These are phyloP conservation scores for Gonapodya prolifera DNA, from an alignment of 192 early-diverging fungal genomes.

Conservation along the genomic window DNA sequence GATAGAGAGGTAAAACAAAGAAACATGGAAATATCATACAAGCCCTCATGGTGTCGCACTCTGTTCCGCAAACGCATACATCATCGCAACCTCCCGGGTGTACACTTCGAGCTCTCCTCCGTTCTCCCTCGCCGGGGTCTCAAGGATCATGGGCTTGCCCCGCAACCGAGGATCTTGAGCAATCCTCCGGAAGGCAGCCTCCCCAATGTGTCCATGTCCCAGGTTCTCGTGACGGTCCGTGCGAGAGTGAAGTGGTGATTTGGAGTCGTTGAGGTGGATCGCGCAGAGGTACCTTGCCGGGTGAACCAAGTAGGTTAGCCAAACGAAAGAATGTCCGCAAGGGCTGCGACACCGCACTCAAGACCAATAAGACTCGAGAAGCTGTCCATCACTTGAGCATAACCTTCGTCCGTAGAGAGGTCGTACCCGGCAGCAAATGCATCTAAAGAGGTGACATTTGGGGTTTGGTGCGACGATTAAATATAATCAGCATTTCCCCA, in stretches of 20 bases:
- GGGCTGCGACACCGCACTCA: too few relatives aligned
- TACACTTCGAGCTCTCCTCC: conserved; percentile 12
- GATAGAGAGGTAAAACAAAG: too few relatives aligned
- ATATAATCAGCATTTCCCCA: too few relatives aligned
- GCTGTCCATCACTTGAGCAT: conserved; percentile 23
- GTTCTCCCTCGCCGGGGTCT: conserved; percentile 29
- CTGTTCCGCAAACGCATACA: conserved; percentile 24
- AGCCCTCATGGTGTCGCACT: too few relatives aligned
- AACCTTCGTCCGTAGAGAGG: conserved; percentile 27
- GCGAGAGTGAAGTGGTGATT: conserved; percentile 17
- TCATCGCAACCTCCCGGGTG: conserved; percentile 14
- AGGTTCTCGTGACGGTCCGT: conserved; percentile 40
- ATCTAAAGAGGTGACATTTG: too few relatives aligned
- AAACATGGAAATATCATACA: too few relatives aligned
- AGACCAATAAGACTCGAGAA: conserved; percentile 30
- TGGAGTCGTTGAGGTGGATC: conserved; percentile 44
- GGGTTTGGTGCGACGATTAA: too few relatives aligned
- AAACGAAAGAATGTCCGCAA: too few relatives aligned
- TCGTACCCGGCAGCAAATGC: conserved; percentile 30
- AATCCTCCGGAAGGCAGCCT: conserved; percentile 32
- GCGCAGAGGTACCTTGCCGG: conserved; percentile 32
- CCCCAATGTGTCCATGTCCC: conserved; percentile 36
- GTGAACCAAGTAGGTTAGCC: too few relatives aligned
- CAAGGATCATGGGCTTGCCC: conserved; percentile 33
- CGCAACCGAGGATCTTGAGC: conserved; percentile 39